Conservation (phyloP, 345 rosid genomes). For the Xanthoceras sorbifolium region DNA sequence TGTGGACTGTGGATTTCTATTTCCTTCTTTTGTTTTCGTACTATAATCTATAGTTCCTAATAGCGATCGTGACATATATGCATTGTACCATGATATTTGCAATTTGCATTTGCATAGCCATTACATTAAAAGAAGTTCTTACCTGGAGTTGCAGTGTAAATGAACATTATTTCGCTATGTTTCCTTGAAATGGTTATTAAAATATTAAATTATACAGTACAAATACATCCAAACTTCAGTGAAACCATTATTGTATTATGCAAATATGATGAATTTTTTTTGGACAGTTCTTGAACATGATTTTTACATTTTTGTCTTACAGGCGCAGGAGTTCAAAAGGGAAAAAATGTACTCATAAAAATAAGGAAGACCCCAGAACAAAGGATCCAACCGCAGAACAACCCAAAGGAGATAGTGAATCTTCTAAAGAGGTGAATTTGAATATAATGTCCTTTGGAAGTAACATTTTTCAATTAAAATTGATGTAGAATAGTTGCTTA, state of each 20-base stretch:
- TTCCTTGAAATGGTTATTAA: too few relatives aligned
- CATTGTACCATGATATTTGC: too few relatives aligned
- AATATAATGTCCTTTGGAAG: not conserved
- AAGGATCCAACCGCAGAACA: slow-evolving; percentile 14
- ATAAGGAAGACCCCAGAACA: slow-evolving; percentile 23
- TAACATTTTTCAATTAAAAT: not conserved
- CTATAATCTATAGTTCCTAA: not conserved
- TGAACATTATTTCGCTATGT: too few relatives aligned
- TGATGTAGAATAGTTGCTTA: not conserved
- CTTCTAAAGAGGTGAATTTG: slow-evolving; percentile 48
- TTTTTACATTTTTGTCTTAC: slow-evolving; percentile 1
- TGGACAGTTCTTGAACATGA: not conserved
- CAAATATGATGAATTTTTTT: not conserved
- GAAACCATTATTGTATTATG: not conserved
- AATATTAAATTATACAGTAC: too few relatives aligned
- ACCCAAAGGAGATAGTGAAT: slow-evolving; percentile 34
- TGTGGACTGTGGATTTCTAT: not conserved
- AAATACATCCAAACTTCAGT: not conserved
- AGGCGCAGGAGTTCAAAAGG: slow-evolving; percentile 34
- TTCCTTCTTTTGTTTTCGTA: not conserved
- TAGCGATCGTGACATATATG: not conserved
- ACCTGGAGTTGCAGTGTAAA: too few relatives aligned
- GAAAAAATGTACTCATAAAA: slow-evolving; percentile 29
- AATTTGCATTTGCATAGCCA: not conserved
- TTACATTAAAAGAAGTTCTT: too few relatives aligned